These are phyloP conservation scores for Stipa capillata DNA, from an alignment of 176 grass and related monocot genomes.

Conservation along the genomic window DNA sequence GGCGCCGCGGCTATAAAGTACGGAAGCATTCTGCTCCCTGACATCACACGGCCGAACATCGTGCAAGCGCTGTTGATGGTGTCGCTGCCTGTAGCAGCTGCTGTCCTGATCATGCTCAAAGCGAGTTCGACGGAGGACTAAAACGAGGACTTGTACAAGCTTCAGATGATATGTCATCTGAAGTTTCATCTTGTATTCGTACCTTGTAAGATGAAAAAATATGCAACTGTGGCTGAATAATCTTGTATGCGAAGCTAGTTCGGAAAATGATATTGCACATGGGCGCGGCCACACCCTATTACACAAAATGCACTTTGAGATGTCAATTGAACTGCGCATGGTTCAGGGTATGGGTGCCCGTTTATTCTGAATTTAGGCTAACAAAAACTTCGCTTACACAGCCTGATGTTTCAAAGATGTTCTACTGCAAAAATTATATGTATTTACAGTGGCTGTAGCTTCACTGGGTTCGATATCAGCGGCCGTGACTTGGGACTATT, in stretches of 20 bases:
- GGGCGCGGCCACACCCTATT: too few species aligned
- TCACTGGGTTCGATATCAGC: not conserved
- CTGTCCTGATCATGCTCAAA: slow-evolving; percentile 48
- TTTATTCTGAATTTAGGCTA: not conserved
- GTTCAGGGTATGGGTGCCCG: not conserved
- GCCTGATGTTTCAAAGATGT: not conserved
- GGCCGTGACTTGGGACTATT: not conserved
- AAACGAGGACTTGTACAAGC: slow-evolving; percentile 12
- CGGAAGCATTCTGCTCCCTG: slow-evolving; percentile 70
- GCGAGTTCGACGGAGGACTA: slow-evolving; percentile 28
- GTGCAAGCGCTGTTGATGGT: slow-evolving; percentile 67
- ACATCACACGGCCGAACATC: slow-evolving; percentile 69
- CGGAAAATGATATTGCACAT: too few species aligned
- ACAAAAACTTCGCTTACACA: not conserved
- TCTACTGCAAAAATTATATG: not conserved
- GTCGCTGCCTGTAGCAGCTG: slow-evolving; percentile 52
- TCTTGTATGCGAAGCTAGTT: not conserved
- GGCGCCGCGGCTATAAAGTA: slow-evolving; percentile 75
- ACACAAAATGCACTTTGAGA: not conserved
- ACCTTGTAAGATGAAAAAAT: not conserved
- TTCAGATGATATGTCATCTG: not conserved
- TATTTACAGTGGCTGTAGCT: slow-evolving; percentile 6
- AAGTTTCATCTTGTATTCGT: not conserved
- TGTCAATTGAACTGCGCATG: not conserved
- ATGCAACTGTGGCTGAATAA: not conserved